Percentiles rank a stretch among this genome's conserved stretches.
Evolutionary conservation across 768 basidiomycete genomes (phyloP).

Genomic region (Termitomyces sp.): DNA sequence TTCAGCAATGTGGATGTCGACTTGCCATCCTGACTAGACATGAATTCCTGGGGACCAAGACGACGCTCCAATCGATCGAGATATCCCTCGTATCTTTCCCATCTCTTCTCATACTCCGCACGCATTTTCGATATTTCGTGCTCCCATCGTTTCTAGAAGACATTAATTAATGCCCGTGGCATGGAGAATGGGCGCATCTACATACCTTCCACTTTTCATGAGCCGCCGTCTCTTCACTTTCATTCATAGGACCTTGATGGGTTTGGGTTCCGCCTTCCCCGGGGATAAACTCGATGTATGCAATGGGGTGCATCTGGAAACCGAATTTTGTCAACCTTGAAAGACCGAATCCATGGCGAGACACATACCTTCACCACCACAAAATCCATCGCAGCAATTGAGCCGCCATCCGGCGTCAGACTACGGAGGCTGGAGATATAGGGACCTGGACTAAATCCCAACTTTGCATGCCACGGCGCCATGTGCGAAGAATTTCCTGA

Average conservation of each 20-base stretch:
- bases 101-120: conserved; percentile 53
- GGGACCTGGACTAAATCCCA: conserved; percentile 71
- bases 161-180: neutral
- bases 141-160: conserved; percentile 52
- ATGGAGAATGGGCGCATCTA: neutral
- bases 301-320: conserved; percentile 65
- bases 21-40: conserved; percentile 38
- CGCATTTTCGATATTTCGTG: conserved; percentile 56
- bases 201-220: conserved; percentile 72
- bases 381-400: conserved; percentile 71
- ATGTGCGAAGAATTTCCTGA: conserved; percentile 85
- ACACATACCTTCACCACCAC: conserved; percentile 59
- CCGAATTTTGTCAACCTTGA: neutral
- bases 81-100: conserved; percentile 52
- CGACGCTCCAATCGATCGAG: conserved; percentile 62
- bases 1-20: conserved; percentile 1
- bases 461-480: conserved; percentile 82
- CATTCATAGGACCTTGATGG: conserved; percentile 62
- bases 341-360: neutral
- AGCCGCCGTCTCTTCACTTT: conserved; percentile 61
- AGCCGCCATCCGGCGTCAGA: conserved; percentile 79
- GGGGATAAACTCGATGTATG: conserved; percentile 68
- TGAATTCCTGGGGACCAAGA: conserved; percentile 45
- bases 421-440: conserved; percentile 77
- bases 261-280: conserved; percentile 45